Conservation (phyloP, 2,329 filamentous ascomycete genomes). For the Peltaster fructicola region DNA sequence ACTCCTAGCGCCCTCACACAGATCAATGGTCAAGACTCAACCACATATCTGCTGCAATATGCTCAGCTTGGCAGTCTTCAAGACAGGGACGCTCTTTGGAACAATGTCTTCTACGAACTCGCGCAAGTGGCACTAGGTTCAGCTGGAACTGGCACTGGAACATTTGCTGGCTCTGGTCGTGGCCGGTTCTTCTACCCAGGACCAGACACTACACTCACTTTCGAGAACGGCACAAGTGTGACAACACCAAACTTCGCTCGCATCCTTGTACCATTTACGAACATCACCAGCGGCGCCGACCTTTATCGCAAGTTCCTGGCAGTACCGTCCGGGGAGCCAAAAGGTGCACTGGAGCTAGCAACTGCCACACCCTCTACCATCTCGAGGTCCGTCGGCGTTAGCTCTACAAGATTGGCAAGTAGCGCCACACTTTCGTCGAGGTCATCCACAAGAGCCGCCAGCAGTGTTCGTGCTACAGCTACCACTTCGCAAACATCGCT, state of each 20-base stretch:
- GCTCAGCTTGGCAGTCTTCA: constrained; percentile 32
- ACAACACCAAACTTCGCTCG: constrained; percentile 27
- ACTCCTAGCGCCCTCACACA: constrained; percentile 31
- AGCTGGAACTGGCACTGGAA: constrained; percentile 24
- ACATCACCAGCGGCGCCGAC: constrained; percentile 24
- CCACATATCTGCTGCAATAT: constrained; percentile 31
- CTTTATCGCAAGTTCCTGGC: constrained; percentile 22
- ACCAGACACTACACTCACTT: constrained; percentile 24
- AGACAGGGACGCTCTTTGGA: constrained; percentile 40
- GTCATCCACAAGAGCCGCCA: constrained; percentile 6
- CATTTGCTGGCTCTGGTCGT: constrained; percentile 27
- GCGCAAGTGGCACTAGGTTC: constrained; percentile 25
- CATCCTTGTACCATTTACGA: constrained; percentile 23
- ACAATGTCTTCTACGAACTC: constrained; percentile 30
- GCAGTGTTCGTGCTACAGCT: constrained; percentile 4
- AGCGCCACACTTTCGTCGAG: constrained; percentile 5
- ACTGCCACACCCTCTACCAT: constrained; percentile 4
- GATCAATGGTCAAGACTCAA: constrained; percentile 41
- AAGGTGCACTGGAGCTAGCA: constrained; percentile 10
- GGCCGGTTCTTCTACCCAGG: constrained; percentile 28
- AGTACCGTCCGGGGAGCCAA: constrained; percentile 6
- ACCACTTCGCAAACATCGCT: constrained; percentile 8
- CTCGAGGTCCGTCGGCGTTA: too few species aligned
- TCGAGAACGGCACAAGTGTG: constrained; percentile 26
- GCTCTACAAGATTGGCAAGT: too few species aligned